Conservation (phyloP, 345 rosid genomes). For the Corchorus olitorius region DNA sequence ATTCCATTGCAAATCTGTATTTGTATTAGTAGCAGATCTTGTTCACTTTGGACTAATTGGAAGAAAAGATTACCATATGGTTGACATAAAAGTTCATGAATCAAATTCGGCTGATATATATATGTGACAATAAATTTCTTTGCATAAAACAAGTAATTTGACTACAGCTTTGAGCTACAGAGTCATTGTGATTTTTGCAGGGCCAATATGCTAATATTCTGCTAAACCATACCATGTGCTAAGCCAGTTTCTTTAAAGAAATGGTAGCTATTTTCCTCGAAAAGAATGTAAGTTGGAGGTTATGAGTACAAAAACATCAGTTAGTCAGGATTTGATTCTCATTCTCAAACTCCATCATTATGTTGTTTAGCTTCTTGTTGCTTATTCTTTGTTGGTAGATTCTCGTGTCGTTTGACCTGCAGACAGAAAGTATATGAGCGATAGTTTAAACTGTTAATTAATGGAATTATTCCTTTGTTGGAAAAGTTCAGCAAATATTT, state of each 20-base stretch:
- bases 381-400: constrained; percentile 47
- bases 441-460: neutral
- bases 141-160: too few relatives aligned
- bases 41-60: too few relatives aligned
- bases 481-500: neutral
- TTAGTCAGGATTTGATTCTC: neutral
- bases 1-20: too few relatives aligned
- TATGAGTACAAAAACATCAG: neutral
- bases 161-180: too few relatives aligned
- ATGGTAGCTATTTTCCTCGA: neutral
- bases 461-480: too few relatives aligned
- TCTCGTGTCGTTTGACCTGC: constrained; percentile 42
- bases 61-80: too few relatives aligned
- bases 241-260: neutral
- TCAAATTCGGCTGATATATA: too few relatives aligned
- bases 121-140: too few relatives aligned
- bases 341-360: constrained; percentile 45
- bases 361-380: constrained; percentile 56
- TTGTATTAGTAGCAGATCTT: too few relatives aligned
- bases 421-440: neutral
- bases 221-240: neutral
- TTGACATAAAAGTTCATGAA: too few relatives aligned
- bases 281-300: neutral
- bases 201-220: neutral
- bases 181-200: neutral